Conservation (phyloP, 768 basidiomycete genomes). For the Coprinopsis sp. region DNA sequence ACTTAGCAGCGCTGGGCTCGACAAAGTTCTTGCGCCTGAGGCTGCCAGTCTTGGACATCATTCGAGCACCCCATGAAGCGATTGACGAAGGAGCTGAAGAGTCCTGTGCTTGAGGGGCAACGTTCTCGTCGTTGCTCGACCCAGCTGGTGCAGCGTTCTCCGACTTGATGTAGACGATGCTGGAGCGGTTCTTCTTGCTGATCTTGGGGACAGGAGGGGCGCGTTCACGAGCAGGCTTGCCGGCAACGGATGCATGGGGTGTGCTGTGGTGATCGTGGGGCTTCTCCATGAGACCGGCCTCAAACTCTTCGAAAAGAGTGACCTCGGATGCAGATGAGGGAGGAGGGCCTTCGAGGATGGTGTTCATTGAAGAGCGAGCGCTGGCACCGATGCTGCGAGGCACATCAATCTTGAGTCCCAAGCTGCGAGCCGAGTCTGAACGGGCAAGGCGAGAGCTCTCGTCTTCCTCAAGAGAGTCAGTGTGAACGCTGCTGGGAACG, state of each 20-base stretch:
- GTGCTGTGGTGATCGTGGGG: constrained; percentile 64
- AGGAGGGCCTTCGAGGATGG: constrained; percentile 36
- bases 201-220: constrained; percentile 33
- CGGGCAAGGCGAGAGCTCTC: constrained; percentile 23
- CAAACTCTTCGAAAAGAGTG: constrained; percentile 56
- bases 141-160: constrained; percentile 33
- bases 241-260: constrained; percentile 45
- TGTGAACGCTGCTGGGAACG: constrained; percentile 37
- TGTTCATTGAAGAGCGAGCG: constrained; percentile 47
- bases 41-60: constrained; percentile 48
- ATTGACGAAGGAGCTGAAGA: constrained; percentile 34
- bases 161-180: constrained; percentile 63
- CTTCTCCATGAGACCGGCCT: constrained; percentile 37
- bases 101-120: constrained; percentile 17
- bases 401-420: constrained; percentile 47
- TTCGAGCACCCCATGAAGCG: constrained; percentile 45
- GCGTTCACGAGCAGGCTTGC: constrained; percentile 28
- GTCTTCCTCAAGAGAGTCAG: constrained; percentile 37
- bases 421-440: constrained; percentile 39
- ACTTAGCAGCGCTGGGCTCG: constrained; percentile 28
- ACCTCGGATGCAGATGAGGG: constrained; percentile 56
- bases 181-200: constrained; percentile 49
- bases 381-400: constrained; percentile 40
- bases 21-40: constrained; percentile 36
- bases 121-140: background rate